Evolutionary conservation across 2,329 filamentous ascomycete genomes (phyloP).

Genomic region (Calcarisporium arbuscula): DNA sequence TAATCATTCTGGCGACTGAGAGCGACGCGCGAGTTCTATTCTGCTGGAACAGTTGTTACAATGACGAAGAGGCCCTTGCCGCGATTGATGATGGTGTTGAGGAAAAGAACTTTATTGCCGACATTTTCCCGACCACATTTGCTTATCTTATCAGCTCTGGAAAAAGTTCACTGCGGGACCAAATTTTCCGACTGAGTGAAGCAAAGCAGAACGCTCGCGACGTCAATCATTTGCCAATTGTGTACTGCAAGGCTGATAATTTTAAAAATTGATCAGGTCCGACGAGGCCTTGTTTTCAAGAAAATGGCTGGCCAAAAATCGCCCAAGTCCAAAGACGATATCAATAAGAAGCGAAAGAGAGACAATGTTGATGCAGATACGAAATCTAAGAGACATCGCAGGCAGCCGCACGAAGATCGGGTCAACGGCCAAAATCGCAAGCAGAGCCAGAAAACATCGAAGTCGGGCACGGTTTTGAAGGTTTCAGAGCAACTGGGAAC

Average conservation of each 20-base stretch:
- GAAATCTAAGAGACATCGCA: constrained; percentile 34
- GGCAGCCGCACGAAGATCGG: constrained; percentile 22
- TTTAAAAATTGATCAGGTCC: no score
- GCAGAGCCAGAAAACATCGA: constrained; percentile 8
- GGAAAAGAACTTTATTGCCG: constrained; percentile 21
- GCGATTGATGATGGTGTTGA: no score
- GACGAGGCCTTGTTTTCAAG: no score
- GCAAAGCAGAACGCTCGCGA: no score
- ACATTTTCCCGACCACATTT: constrained; percentile 20
- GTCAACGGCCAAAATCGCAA: constrained; percentile 20
- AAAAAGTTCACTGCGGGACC: constrained; percentile 35
- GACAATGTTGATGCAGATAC: constrained; percentile 35
- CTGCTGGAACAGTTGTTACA: no score
- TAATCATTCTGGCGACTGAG: constrained; percentile 72
- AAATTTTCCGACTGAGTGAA: constrained; percentile 28
- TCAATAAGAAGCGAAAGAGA: constrained; percentile 41
- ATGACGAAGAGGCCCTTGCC: no score
- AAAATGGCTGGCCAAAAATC: constrained; percentile 30
- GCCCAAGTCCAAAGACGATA: constrained; percentile 26
- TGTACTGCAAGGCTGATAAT: constrained; percentile 7
- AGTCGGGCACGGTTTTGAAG: constrained; percentile 6
- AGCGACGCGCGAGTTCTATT: constrained; percentile 8
- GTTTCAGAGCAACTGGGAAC: no score
- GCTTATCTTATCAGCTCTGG: constrained; percentile 33
- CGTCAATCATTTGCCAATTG: no score